Conservation (phyloP, 345 rosid species). For the Eucalyptus sp. region DNA sequence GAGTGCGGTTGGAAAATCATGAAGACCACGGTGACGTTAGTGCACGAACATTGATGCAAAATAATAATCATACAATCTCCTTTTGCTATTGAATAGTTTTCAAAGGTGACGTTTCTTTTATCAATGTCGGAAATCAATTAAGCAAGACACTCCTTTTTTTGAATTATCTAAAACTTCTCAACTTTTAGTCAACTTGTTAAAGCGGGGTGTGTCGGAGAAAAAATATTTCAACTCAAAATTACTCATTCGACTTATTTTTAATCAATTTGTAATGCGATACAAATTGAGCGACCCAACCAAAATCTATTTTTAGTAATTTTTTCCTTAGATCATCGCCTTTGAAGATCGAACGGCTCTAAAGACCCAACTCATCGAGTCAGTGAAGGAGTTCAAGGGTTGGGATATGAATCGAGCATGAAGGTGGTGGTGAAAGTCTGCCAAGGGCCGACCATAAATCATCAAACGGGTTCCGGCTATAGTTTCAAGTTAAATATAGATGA, state of each 20-base stretch:
- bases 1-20: neutral
- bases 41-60: neutral
- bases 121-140: no score
- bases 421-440: neutral
- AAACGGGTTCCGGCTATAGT: accelerated
- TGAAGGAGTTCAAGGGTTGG: accelerated
- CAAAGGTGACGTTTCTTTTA: neutral
- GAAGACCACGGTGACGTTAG: neutral
- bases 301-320: neutral
- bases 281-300: neutral
- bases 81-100: neutral
- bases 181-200: neutral
- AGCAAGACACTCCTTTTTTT: no score
- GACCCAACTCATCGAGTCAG: neutral
- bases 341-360: neutral
- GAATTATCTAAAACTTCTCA: neutral
- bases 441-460: neutral
- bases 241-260: neutral
- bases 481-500: neutral
- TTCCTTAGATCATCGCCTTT: neutral
- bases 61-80: neutral
- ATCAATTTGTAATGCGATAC: neutral
- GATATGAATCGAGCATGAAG: neutral
- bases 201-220: accelerated
- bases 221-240: no score